Evolutionary conservation across 768 basidiomycete genomes (phyloP).

Genomic region (Leucocoprinus birnbaumii): DNA sequence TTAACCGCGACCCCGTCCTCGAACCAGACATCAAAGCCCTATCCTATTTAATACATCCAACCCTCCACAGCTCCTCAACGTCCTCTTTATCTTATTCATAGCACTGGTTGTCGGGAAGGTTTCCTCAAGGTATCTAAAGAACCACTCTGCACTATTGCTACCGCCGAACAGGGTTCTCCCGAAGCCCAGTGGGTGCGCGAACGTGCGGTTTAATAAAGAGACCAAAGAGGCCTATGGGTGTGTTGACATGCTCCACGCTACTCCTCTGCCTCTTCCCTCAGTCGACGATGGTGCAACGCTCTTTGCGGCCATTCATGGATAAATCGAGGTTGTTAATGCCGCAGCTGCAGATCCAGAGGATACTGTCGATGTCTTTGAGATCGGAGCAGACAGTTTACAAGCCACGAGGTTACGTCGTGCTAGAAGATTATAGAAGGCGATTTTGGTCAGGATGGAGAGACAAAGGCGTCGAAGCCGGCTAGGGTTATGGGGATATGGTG

Average conservation of each 20-base stretch:
- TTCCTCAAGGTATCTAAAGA: no score
- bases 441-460: slow-evolving; percentile 1
- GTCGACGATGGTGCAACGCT: slow-evolving; percentile 19
- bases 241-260: slow-evolving; percentile 18
- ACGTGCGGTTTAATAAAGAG: slow-evolving; percentile 28
- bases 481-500: slow-evolving; percentile 25
- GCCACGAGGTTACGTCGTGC: slow-evolving; percentile 31
- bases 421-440: slow-evolving; percentile 19
- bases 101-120: no score
- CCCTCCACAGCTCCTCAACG: no score
- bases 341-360: slow-evolving; percentile 16
- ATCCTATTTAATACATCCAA: no score
- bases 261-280: slow-evolving; percentile 23
- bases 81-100: no score
- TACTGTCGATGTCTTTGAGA: slow-evolving; percentile 34
- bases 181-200: slow-evolving; percentile 28
- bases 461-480: slow-evolving; percentile 14
- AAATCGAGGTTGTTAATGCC: slow-evolving; percentile 20
- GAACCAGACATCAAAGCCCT: no score
- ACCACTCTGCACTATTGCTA: no score
- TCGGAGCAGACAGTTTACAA: slow-evolving; percentile 38
- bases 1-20: no score
- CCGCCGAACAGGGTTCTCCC: slow-evolving; percentile 32
- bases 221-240: slow-evolving; percentile 30
- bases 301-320: slow-evolving; percentile 17